phyloP scores from a whole-genome alignment of 495 filamentous ascomycete species.

The Penicillium cataractarum region DNA sequence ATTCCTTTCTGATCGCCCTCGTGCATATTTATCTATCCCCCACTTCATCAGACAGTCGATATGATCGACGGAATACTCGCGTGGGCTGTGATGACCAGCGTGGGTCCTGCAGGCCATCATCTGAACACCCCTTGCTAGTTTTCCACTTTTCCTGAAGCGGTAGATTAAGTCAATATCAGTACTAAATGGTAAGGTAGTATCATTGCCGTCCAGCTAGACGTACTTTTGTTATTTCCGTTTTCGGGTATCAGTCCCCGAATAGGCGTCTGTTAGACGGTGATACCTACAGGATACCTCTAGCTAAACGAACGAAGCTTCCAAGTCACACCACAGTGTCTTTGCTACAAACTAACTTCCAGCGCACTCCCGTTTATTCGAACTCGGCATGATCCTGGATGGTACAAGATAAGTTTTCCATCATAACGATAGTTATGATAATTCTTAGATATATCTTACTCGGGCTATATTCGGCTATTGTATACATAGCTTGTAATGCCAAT shows the following conservation, averaged over 20 bases:
- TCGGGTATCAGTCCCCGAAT: not conserved
- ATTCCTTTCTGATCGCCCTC: not conserved
- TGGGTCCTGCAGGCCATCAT: not conserved
- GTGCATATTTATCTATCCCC: not conserved
- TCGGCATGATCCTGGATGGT: too few relatives aligned
- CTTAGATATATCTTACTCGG: too few relatives aligned
- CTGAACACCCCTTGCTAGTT: not conserved
- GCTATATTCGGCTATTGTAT: too few relatives aligned
- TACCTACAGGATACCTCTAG: too few relatives aligned
- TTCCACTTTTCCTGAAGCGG: not conserved
- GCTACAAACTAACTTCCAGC: too few relatives aligned
- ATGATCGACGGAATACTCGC: constrained; percentile 3
- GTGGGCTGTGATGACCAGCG: not conserved
- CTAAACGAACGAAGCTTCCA: too few relatives aligned
- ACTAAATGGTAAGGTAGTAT: constrained; percentile 6
- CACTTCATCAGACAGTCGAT: not conserved
- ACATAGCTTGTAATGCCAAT: too few relatives aligned
- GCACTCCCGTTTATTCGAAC: too few relatives aligned
- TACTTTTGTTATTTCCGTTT: not conserved
- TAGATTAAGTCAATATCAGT: not conserved
- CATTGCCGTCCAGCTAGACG: too few relatives aligned
- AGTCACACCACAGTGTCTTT: too few relatives aligned
- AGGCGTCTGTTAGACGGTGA: not conserved
- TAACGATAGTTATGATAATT: too few relatives aligned
- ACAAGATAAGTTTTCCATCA: too few relatives aligned